phyloP scores from a whole-genome alignment of 2,329 filamentous ascomycete species.

The Botrytis byssoidea region DNA sequence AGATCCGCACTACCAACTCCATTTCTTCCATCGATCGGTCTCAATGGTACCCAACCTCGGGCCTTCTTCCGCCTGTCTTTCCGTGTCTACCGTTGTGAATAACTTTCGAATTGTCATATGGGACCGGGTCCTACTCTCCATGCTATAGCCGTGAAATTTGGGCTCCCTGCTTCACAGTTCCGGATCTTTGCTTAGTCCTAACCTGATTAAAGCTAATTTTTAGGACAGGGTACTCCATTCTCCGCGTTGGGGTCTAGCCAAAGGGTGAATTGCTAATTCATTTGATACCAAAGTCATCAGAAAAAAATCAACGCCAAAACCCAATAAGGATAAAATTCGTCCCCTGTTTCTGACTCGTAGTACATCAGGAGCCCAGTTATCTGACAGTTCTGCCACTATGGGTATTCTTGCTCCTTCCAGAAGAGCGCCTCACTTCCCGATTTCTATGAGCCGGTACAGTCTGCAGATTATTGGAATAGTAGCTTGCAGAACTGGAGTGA shows the following conservation, averaged over 20 bases:
- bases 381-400: background rate
- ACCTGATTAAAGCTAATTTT: background rate
- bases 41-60: background rate
- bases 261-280: background rate
- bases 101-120: background rate
- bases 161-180: no score
- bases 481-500: background rate
- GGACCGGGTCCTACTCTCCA: background rate
- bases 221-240: background rate
- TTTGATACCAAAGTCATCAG: background rate
- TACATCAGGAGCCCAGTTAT: background rate
- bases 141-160: background rate
- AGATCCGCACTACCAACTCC: background rate
- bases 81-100: background rate
- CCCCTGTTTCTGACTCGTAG: background rate
- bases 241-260: background rate
- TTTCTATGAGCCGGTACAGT: background rate
- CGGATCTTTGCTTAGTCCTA: background rate
- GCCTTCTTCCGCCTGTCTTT: background rate
- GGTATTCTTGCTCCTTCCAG: background rate
- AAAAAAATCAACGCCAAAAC: constrained; percentile 8
- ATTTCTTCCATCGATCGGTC: background rate
- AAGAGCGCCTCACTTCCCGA: background rate
- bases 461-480: background rate
- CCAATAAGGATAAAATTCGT: background rate